A percentile compares a stretch with the other conserved stretches of the same genome.
phyloP scores from a whole-genome alignment of 257 asterid genomes.

The Solanum piurae region DNA sequence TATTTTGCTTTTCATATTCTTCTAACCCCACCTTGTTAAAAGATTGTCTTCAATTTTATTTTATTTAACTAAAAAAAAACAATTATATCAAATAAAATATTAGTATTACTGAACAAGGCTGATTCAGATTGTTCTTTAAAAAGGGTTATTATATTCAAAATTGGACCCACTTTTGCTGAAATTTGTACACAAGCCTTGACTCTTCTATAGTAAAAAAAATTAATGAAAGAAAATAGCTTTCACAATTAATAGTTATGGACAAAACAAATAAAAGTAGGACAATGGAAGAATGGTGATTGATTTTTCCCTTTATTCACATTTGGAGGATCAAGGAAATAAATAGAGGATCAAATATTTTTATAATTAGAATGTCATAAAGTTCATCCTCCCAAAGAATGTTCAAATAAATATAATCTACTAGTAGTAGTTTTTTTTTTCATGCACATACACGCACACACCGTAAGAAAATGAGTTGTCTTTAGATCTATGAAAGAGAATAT shows the following conservation, averaged over 20 bases:
- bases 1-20: background rate
- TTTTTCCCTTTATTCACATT: background rate
- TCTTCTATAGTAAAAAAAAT: background rate
- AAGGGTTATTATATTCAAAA: background rate
- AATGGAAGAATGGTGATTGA: background rate
- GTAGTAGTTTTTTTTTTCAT: background rate
- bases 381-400: background rate
- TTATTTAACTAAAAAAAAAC: too few species aligned
- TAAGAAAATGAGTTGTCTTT: background rate
- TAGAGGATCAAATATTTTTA: background rate
- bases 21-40: background rate
- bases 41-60: background rate
- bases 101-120: background rate
- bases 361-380: background rate
- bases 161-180: background rate
- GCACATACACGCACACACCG: background rate
- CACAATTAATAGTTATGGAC: background rate
- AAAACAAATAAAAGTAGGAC: background rate
- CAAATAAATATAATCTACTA: background rate
- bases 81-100: background rate
- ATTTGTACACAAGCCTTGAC: background rate
- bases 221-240: background rate
- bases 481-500: background rate
- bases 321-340: background rate
- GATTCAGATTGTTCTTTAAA: background rate